Conservation (phyloP, 371 early-diverging fungal genomes). For the Umbelopsis sp. region DNA sequence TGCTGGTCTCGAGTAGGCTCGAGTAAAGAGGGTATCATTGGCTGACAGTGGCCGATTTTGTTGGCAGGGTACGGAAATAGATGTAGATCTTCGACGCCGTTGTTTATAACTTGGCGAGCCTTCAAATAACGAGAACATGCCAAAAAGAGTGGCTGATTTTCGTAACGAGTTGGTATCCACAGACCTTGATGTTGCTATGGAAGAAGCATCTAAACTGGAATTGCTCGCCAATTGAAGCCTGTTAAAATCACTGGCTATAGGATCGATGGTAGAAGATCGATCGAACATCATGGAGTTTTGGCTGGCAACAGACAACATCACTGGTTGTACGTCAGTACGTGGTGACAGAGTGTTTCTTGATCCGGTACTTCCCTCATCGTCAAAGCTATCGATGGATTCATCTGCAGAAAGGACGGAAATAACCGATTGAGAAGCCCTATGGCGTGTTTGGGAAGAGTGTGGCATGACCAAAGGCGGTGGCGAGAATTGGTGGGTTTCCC, state of each 20-base stretch:
- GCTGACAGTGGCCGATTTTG: constrained; percentile 34
- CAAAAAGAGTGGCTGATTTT: constrained; percentile 51
- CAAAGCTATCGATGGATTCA: constrained; percentile 1
- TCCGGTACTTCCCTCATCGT: neutral
- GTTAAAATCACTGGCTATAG: constrained; percentile 5
- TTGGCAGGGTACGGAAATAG: constrained; percentile 15
- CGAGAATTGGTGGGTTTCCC: neutral
- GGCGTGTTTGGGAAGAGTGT: neutral
- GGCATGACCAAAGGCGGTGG: neutral
- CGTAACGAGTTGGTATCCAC: constrained; percentile 22
- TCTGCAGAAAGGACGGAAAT: constrained; percentile 7
- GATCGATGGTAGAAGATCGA: constrained; percentile 3
- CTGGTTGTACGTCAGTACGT: neutral
- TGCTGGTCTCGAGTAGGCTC: neutral
- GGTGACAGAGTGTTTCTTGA: neutral
- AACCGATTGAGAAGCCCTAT: neutral
- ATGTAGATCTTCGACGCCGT: constrained; percentile 61
- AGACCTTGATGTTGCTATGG: constrained; percentile 8
- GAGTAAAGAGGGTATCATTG: neutral
- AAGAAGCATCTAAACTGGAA: neutral
- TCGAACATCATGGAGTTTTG: neutral
- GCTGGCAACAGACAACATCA: neutral
- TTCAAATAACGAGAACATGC: constrained; percentile 69
- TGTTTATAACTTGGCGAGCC: constrained; percentile 76
- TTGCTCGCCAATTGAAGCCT: neutral